Evolutionary conservation across 1,284 basidiomycete species (phyloP), one percentile per base, ranked within the genome.

Genomic region (Cutaneotrichosporon sp.): DNA sequence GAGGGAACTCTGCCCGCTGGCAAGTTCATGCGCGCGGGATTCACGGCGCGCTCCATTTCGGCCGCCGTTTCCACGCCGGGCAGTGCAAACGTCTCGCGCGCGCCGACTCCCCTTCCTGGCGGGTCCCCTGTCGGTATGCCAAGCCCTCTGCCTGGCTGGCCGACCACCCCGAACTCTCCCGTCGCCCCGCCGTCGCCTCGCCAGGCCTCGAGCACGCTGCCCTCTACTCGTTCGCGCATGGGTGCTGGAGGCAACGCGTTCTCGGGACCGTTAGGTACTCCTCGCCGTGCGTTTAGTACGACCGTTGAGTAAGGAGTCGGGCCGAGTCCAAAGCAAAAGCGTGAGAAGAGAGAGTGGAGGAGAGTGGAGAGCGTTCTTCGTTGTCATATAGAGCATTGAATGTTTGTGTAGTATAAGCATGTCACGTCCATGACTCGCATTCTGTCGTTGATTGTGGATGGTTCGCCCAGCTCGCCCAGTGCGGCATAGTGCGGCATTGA

Each of bases 211-310:
- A 24, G 52, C 13, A 11, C 38, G 0, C 34, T 56, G 13, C 54
- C 59, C 16, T 33, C 56, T 49, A 56, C 52, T 29, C 60, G 64
- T 36, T 31, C 54, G 6, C 51, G 58, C 11, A 45, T 31, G 18
- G 56, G 50, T 33, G 14, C 38, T 13, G 42, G 49, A 24, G 52
- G 27, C 55, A 59, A 57, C 36, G 43, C 64, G 18, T 66, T 66
- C 29, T 43, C 64, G 9, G 64, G 64, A 2, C 52, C 58, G 13
- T 22, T 66, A 36, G 64, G 64, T 6, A 18, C 55, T 13, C 13
- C 58, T 29, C 62, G 62, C 31, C 62, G 62, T 9, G 50, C 57
- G 24, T 55, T 59, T 31, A 60, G 58, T 54, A 63, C 58, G 7
- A 52, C 58, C 4, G 24, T 33, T 13, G 51, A 53, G 34, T 53